Base-by-base conservation (phyloP, 495 filamentous ascomycete species). In the Hypoxylon subgilvum region DNA sequence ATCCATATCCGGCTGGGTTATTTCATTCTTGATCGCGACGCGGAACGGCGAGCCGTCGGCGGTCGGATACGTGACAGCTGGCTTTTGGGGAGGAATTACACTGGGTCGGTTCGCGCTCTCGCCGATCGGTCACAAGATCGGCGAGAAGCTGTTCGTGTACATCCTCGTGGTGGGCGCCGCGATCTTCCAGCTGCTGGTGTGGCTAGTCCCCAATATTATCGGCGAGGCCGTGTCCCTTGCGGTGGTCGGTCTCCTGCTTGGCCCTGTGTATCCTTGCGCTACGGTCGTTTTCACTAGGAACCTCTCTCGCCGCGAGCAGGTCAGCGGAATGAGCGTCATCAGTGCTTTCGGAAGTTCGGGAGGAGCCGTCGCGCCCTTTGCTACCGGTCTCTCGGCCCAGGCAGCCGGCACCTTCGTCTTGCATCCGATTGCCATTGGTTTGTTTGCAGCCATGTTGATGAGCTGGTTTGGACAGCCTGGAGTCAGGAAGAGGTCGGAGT, bases 31-130 rank as follows among this genome's bases (percentile, higher is more conserved):
- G 27, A 88, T 92, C 68, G 81, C 74, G 27, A 80, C 84, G 50
- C 87, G 90, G 14, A 70, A 82, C 62, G 88, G 88, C 8, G 73
- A 86, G 52, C 87, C 87, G 2, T 72, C 78, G 6, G 73, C 76
- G 2, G 87, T 92, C 6, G 90, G 91, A 12, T 92, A 91, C 67
- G 89, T 93, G 2, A 91, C 88, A 16, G 77, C 88, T 0, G 90
- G 89, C 3, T 95, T 92, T 72, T 92, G 90, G 90, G 88, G 70
- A 6, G 89, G 89, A 36, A 88, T 95, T 52, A 90, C 87, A 2
- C 64, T 88, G 0, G 89, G 90, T 0, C 79, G 90, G 1, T 86
- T 92, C 67, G 52, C 84, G 2, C 77, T 94, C 30, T 81, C 82
- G 8, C 82, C 84, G 14, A 74, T 84, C 0, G 86, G 88, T 0